Conservation (phyloP, 2,329 filamentous ascomycete species). For the Trichoderma guizhouense region DNA sequence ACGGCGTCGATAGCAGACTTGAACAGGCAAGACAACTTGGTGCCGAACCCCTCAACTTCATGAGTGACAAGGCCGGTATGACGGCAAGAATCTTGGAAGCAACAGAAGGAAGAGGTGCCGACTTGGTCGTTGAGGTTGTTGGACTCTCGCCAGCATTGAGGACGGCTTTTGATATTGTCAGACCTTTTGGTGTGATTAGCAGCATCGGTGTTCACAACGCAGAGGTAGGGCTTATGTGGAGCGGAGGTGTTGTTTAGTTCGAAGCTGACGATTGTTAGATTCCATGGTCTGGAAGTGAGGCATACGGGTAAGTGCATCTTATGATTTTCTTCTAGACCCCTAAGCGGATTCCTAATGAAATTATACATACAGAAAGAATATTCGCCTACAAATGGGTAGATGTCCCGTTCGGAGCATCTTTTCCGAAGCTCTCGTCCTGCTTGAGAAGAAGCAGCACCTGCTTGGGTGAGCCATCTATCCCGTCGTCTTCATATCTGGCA, state of each 20-base stretch:
- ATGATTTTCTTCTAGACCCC: neutral
- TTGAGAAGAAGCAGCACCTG: constrained; percentile 62
- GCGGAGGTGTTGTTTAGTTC: neutral
- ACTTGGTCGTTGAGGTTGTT: constrained; percentile 79
- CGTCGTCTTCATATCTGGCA: accelerated
- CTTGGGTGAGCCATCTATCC: constrained; percentile 43
- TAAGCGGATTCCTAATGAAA: constrained; percentile 22
- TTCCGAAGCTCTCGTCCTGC: constrained; percentile 58
- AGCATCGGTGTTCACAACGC: constrained; percentile 75
- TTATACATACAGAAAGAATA: constrained; percentile 54
- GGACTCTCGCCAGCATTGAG: constrained; percentile 65
- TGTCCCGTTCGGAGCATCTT: constrained; percentile 73
- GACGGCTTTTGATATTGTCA: constrained; percentile 67
- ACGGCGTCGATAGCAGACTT: constrained; percentile 72
- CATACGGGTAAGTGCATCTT: constrained; percentile 46
- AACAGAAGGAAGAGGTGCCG: constrained; percentile 77
- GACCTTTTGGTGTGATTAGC: constrained; percentile 70
- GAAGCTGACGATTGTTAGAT: constrained; percentile 43
- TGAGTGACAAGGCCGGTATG: constrained; percentile 62
- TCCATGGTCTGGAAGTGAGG: constrained; percentile 63
- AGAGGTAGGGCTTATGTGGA: constrained; percentile 47
- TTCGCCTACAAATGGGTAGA: constrained; percentile 71
- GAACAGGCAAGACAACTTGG: constrained; percentile 70
- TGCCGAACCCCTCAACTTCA: constrained; percentile 80
- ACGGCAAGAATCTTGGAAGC: constrained; percentile 67